phyloP scores from a whole-genome alignment of 345 rosid genomes.

The Pugionium dolabratum region DNA sequence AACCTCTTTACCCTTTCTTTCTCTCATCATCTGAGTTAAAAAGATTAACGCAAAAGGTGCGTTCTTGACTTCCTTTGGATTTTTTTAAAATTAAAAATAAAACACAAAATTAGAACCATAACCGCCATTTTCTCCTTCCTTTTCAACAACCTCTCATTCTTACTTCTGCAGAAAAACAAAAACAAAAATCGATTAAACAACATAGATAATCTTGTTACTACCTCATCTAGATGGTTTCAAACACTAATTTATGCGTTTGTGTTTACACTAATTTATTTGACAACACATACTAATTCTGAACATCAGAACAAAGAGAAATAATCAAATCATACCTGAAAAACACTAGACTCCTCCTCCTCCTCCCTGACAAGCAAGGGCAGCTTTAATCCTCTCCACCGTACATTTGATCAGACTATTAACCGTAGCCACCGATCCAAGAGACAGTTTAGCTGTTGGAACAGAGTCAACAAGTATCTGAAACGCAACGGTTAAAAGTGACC shows the following conservation, averaged over 20 bases:
- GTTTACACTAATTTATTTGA: too few species aligned
- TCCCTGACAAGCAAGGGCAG: constrained; percentile 53
- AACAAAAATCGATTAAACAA: neutral
- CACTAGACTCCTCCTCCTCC: constrained; percentile 20
- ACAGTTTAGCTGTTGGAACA: constrained; percentile 86
- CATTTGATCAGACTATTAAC: constrained; percentile 90
- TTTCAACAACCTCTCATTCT: neutral
- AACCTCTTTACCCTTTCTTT: constrained; percentile 52
- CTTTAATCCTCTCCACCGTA: constrained; percentile 89
- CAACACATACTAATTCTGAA: too few species aligned
- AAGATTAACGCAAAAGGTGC: constrained; percentile 62
- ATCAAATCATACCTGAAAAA: constrained; percentile 32
- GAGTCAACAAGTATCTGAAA: constrained; percentile 96
- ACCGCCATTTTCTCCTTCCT: constrained; percentile 14
- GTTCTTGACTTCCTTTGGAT: constrained; percentile 80
- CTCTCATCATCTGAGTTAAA: constrained; percentile 26
- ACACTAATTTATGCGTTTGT: too few species aligned
- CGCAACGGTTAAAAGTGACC: constrained; percentile 78
- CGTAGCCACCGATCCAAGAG: constrained; percentile 90
- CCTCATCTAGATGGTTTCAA: too few species aligned
- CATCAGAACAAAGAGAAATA: neutral
- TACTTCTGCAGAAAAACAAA: constrained; percentile 12
- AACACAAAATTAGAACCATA: constrained; percentile 20
- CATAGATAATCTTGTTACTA: constrained; percentile 8
- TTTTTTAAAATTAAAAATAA: neutral